A percentile compares a stretch with the other conserved stretches of the same genome.
These are phyloP conservation scores for Candida arabinofermentans DNA, from an alignment of 805 yeast species.

Conservation along the genomic window DNA sequence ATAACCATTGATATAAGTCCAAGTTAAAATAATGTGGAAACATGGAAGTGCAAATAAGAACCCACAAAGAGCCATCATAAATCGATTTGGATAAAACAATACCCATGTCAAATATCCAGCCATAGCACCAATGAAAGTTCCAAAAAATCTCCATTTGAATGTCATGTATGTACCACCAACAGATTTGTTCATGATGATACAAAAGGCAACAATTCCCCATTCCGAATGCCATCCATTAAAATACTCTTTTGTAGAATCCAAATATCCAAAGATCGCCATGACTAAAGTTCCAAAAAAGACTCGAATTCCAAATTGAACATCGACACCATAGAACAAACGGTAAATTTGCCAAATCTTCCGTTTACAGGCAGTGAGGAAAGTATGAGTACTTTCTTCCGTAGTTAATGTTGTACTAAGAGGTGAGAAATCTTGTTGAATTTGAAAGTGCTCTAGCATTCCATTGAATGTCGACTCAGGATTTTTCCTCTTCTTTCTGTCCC, in stretches of 20 bases:
- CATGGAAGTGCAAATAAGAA: conserved; percentile 45
- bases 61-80: conserved; percentile 47
- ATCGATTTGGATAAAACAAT: conserved; percentile 50
- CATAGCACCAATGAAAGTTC: conserved; percentile 70
- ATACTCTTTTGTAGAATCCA: conserved; percentile 46
- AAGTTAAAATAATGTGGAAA: conserved; percentile 56
- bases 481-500: conserved; percentile 31
- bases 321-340: conserved; percentile 54
- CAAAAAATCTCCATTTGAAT: conserved; percentile 66
- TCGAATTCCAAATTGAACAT: conserved; percentile 73
- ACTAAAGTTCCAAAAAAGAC: conserved; percentile 75
- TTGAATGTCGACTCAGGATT: conserved; percentile 25
- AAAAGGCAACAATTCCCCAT: conserved; percentile 80
- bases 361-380: conserved; percentile 11
- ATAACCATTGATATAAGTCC: conserved; percentile 61
- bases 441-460: conserved; percentile 29
- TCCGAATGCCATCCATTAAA: conserved; percentile 74
- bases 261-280: conserved; percentile 63
- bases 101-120: conserved; percentile 60
- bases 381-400: conserved; percentile 1
- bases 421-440: conserved; percentile 4
- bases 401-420: not conserved
- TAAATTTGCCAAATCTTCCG: conserved; percentile 46
- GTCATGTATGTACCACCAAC: conserved; percentile 83
- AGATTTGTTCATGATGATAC: conserved; percentile 81